Conservation (phyloP, 2,329 filamentous ascomycete species). For the Dactylellina drechsleri region DNA sequence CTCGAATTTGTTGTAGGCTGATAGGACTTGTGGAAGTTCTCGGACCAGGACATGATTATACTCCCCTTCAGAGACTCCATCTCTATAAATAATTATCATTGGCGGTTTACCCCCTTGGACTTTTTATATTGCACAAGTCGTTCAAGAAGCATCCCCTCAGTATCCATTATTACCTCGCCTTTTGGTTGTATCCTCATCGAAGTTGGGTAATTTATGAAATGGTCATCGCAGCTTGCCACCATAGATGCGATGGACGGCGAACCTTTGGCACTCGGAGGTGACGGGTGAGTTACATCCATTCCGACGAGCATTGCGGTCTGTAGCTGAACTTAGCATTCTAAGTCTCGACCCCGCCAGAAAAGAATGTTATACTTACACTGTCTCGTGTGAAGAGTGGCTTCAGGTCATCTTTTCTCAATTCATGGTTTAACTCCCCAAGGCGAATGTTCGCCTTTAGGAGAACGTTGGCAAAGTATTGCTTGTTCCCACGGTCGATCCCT, state of each 20-base stretch:
- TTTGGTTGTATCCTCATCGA: conserved; percentile 34
- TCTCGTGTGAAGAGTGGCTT: conserved; percentile 68
- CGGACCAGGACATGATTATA: conserved; percentile 74
- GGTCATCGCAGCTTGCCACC: conserved; percentile 76
- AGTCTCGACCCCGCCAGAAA: not conserved
- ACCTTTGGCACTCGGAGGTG: conserved; percentile 69
- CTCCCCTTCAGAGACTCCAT: conserved; percentile 87
- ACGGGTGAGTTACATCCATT: conserved; percentile 90
- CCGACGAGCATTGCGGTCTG: conserved; percentile 79
- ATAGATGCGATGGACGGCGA: conserved; percentile 83
- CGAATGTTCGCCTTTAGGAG: conserved; percentile 85
- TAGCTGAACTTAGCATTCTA: not conserved
- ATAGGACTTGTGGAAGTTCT: conserved; percentile 75
- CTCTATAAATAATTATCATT: conserved; percentile 85
- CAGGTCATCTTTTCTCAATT: conserved; percentile 67
- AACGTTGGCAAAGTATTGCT: conserved; percentile 73
- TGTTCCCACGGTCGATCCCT: conserved; percentile 34
- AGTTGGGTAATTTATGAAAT: conserved; percentile 81
- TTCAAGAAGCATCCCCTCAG: conserved; percentile 30
- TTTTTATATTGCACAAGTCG: conserved; percentile 12
- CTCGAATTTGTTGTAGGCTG: conserved; percentile 68
- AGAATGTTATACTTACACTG: conserved; percentile 63
- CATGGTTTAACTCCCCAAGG: conserved; percentile 77
- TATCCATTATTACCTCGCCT: conserved; percentile 22
- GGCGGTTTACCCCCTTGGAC: conserved; percentile 66